Evolutionary conservation across 2,329 filamentous ascomycete genomes (phyloP).

Genomic region (Colletotrichum graminicola): DNA sequence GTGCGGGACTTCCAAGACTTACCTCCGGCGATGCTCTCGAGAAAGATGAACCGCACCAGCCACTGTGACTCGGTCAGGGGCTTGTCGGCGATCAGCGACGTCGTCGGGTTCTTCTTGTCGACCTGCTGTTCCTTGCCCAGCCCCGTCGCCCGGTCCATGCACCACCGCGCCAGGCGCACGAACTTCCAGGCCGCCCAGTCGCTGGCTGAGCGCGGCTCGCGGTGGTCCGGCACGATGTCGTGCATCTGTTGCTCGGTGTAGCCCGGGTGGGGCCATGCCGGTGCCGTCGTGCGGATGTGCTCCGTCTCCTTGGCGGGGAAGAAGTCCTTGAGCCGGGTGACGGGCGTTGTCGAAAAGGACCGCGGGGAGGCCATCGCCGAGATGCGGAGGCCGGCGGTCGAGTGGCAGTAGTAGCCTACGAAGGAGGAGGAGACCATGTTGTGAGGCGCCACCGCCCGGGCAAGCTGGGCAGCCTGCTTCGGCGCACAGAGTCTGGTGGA

Average conservation of each 20-base stretch:
- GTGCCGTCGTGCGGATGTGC: conserved; percentile 71
- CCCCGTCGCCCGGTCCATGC: conserved; percentile 85
- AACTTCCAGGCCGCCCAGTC: conserved; percentile 84
- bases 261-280: conserved; percentile 78
- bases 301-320: conserved; percentile 73
- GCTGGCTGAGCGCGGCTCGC: conserved; percentile 76
- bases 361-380: conserved; percentile 45
- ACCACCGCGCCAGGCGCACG: conserved; percentile 81
- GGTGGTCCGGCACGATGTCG: conserved; percentile 79
- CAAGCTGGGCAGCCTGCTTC: conserved; percentile 46
- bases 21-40: conserved; percentile 88
- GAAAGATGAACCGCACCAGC: conserved; percentile 73
- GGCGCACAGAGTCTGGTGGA: conserved; percentile 46
- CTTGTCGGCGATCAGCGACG: conserved; percentile 64
- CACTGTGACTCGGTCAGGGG: conserved; percentile 88
- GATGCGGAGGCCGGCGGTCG: conserved; percentile 47
- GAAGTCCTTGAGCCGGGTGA: conserved; percentile 65
- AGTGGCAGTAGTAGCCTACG: conserved; percentile 37
- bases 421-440: conserved; percentile 35
- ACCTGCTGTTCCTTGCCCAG: conserved; percentile 78
- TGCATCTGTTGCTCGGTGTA: conserved; percentile 87
- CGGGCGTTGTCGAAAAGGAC: conserved; percentile 64
- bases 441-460: conserved; percentile 42
- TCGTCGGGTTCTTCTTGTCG: conserved; percentile 68
- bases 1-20: neutral